Conservation (phyloP, 148 eudicot genomes). For the Nepenthes mirabilis region DNA sequence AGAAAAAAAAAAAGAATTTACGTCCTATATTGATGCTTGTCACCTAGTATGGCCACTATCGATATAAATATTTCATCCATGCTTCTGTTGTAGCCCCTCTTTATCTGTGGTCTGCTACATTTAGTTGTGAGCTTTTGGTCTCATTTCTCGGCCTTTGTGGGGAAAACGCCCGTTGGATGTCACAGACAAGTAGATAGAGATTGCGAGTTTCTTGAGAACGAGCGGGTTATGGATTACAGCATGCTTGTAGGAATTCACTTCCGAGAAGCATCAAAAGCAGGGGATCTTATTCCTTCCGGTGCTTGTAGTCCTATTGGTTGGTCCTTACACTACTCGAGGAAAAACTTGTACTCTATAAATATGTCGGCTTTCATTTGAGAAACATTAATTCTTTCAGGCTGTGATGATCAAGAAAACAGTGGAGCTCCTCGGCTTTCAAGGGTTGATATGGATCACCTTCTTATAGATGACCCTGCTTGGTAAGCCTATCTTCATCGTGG, state of each 20-base stretch:
- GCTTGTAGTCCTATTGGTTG: conserved; percentile 8
- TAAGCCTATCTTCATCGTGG: conserved; percentile 7
- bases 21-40: too few species aligned
- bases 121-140: neutral
- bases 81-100: neutral
- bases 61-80: too few species aligned
- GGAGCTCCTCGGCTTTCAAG: conserved; percentile 32
- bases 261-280: conserved; percentile 13
- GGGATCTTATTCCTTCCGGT: conserved; percentile 14
- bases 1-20: too few species aligned
- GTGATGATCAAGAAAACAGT: conserved; percentile 2
- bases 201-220: conserved; percentile 14
- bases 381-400: neutral
- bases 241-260: conserved; percentile 14
- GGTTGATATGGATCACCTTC: conserved; percentile 40
- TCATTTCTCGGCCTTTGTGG: neutral
- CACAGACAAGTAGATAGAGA: conserved; percentile 14
- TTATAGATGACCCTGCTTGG: conserved; percentile 36
- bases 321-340: neutral
- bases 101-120: neutral
- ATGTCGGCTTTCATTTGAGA: neutral
- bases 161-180: neutral
- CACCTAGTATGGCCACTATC: too few species aligned
- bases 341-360: neutral
- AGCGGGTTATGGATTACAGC: conserved; percentile 16